Conservation (phyloP, 1,139 yeast genomes). For the Geotrichum restrictum region DNA sequence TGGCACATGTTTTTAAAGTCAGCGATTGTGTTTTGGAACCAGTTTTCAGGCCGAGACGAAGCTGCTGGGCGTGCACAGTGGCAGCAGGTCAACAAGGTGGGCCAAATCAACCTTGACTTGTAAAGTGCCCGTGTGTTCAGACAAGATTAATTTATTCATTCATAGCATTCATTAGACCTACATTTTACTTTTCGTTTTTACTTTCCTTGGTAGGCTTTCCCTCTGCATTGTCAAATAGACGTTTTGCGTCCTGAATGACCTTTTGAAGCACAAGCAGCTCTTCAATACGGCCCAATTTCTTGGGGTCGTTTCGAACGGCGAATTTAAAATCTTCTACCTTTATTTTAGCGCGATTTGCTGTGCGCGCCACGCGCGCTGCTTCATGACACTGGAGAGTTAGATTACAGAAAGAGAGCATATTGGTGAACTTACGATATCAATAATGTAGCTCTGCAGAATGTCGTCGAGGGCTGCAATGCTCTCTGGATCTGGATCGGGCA, state of each 20-base stretch:
- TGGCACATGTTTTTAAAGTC: constrained; percentile 50
- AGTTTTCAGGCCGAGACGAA: constrained; percentile 56
- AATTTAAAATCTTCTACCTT: constrained; percentile 86
- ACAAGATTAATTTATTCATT: neutral
- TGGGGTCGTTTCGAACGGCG: constrained; percentile 76
- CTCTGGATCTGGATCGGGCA: constrained; percentile 68
- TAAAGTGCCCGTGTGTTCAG: neutral
- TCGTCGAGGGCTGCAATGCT: constrained; percentile 81
- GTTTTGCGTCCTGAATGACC: constrained; percentile 73
- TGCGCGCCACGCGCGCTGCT: constrained; percentile 51
- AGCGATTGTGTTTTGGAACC: constrained; percentile 63
- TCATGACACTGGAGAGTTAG: constrained; percentile 45
- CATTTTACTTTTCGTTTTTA: constrained; percentile 24
- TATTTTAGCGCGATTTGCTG: constrained; percentile 63
- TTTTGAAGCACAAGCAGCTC: constrained; percentile 72
- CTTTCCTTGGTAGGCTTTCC: constrained; percentile 40
- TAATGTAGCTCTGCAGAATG: constrained; percentile 69
- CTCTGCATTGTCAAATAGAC: constrained; percentile 70
- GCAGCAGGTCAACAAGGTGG: constrained; percentile 12
- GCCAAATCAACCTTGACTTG: constrained; percentile 10
- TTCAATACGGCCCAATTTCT: constrained; percentile 77
- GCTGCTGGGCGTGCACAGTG: constrained; percentile 7
- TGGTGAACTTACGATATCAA: constrained; percentile 47
- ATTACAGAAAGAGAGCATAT: constrained; percentile 6
- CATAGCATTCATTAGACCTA: neutral